These are phyloP conservation scores for Cryptomeria japonica DNA, from an alignment of 75 land plant genomes.

Conservation along the genomic window DNA sequence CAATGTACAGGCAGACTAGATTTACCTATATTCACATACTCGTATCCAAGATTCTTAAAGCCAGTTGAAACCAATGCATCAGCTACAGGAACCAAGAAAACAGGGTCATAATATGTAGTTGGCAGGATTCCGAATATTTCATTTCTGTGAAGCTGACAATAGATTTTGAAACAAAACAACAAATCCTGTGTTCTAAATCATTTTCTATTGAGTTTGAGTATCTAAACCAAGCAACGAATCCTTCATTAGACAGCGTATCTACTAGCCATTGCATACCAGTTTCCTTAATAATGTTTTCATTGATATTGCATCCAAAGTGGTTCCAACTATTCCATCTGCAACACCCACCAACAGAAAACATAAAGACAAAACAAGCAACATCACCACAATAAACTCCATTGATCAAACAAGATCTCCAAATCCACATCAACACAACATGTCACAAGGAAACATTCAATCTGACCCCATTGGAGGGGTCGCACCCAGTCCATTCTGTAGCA, in stretches of 20 bases:
- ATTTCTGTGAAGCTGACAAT: not conserved
- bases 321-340: slow-evolving; percentile 98
- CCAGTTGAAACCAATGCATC: slow-evolving; percentile 89
- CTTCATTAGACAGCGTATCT: not conserved
- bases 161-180: not conserved
- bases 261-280: slow-evolving; percentile 47
- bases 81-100: slow-evolving; percentile 43
- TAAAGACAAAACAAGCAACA: not conserved
- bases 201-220: not conserved
- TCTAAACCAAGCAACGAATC: no score
- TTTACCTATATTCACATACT: slow-evolving; percentile 77
- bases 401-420: not conserved
- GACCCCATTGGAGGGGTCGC: slow-evolving; percentile 88
- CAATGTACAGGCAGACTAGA: not conserved
- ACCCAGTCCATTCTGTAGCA: slow-evolving; percentile 64
- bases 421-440: not conserved
- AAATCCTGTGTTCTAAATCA: not conserved
- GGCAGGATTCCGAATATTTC: not conserved
- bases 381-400: not conserved
- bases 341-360: not conserved
- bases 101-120: no score
- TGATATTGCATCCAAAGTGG: slow-evolving; percentile 64
- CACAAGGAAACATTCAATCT: not conserved
- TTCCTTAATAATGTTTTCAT: slow-evolving; percentile 64
- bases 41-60: slow-evolving; percentile 65